These are phyloP conservation scores for Neurospora sp. DNA, from an alignment of 495 filamentous ascomycete genomes.

Conservation along the genomic window DNA sequence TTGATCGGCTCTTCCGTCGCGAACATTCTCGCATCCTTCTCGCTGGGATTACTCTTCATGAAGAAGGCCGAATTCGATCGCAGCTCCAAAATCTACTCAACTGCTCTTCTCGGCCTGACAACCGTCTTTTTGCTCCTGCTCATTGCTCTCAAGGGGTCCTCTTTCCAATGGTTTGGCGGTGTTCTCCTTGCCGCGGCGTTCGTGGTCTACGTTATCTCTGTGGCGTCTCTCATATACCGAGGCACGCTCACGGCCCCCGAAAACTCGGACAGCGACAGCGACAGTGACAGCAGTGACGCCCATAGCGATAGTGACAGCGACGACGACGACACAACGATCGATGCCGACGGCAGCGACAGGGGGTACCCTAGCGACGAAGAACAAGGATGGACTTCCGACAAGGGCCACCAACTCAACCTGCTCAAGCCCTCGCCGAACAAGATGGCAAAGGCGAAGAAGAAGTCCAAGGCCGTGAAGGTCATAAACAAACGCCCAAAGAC, in stretches of 20 bases:
- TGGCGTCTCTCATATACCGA: slow-evolving; percentile 35
- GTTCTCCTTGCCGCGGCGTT: slow-evolving; percentile 33
- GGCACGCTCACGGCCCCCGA: slow-evolving; percentile 33
- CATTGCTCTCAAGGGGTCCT: slow-evolving; percentile 9
- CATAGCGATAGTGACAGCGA: slow-evolving; percentile 17
- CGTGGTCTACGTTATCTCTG: slow-evolving; percentile 36
- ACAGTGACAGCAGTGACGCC: slow-evolving; percentile 23
- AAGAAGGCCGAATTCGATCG: slow-evolving; percentile 28
- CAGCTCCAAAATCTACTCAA: slow-evolving; percentile 40
- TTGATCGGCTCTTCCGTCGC: slow-evolving; percentile 46
- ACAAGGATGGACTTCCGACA: background rate
- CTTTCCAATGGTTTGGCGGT: slow-evolving; percentile 19
- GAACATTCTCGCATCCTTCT: slow-evolving; percentile 49
- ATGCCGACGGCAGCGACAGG: slow-evolving; percentile 24
- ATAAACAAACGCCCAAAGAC: slow-evolving; percentile 4
- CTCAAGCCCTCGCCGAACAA: background rate
- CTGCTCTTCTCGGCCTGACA: slow-evolving; percentile 29
- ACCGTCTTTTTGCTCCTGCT: slow-evolving; percentile 26
- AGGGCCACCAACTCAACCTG: background rate
- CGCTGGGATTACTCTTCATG: slow-evolving; percentile 39
- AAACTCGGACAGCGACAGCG: slow-evolving; percentile 9
- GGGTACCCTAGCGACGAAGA: slow-evolving; percentile 9
- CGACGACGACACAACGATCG: background rate
- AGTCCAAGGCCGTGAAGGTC: background rate
- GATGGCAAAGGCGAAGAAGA: background rate